A percentile compares a stretch with the other conserved stretches of the same genome.
These are phyloP conservation scores for Pleurostoma richardsiae DNA, from an alignment of 2,329 filamentous ascomycete genomes.

Conservation along the genomic window DNA sequence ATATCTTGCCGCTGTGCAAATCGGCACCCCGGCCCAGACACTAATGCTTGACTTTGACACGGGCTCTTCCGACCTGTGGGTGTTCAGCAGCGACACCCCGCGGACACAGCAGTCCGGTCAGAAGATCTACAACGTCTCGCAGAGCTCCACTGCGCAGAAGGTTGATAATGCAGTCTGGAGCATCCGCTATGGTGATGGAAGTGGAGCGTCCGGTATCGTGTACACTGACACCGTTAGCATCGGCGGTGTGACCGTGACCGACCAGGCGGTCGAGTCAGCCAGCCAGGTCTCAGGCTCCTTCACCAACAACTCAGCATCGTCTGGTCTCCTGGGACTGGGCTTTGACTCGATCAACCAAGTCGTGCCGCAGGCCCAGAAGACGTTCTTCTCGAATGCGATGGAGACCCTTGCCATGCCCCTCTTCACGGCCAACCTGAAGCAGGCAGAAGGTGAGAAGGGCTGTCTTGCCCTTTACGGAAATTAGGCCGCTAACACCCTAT, in stretches of 20 bases:
- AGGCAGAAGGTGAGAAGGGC: slow-evolving; percentile 23
- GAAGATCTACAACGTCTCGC: slow-evolving; percentile 46
- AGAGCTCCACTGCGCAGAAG: slow-evolving; percentile 34
- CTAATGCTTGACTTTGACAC: slow-evolving; percentile 64
- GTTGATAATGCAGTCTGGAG: slow-evolving; percentile 40
- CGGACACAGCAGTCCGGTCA: slow-evolving; percentile 43
- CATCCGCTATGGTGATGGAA: slow-evolving; percentile 62
- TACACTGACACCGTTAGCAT: slow-evolving; percentile 60
- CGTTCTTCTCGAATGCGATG: slow-evolving; percentile 33
- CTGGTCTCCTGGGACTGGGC: slow-evolving; percentile 52
- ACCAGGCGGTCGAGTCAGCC: slow-evolving; percentile 61
- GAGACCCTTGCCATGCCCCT: slow-evolving; percentile 19
- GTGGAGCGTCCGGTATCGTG: slow-evolving; percentile 55
- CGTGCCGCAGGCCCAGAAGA: slow-evolving; percentile 44
- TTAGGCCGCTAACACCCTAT: neutral
- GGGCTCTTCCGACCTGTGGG: slow-evolving; percentile 65
- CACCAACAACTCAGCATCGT: slow-evolving; percentile 21
- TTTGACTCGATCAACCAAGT: slow-evolving; percentile 57
- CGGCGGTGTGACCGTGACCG: slow-evolving; percentile 51
- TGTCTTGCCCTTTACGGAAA: no score
- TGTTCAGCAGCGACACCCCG: slow-evolving; percentile 54
- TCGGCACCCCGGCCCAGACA: slow-evolving; percentile 47
- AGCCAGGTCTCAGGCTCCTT: slow-evolving; percentile 43
- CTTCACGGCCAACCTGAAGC: slow-evolving; percentile 27
- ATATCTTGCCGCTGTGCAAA: slow-evolving; percentile 53